Percentiles rank a stretch among this genome's conserved stretches.
Evolutionary conservation across 2,329 filamentous ascomycete species (phyloP).

Genomic region (Sporothrix globosa): DNA sequence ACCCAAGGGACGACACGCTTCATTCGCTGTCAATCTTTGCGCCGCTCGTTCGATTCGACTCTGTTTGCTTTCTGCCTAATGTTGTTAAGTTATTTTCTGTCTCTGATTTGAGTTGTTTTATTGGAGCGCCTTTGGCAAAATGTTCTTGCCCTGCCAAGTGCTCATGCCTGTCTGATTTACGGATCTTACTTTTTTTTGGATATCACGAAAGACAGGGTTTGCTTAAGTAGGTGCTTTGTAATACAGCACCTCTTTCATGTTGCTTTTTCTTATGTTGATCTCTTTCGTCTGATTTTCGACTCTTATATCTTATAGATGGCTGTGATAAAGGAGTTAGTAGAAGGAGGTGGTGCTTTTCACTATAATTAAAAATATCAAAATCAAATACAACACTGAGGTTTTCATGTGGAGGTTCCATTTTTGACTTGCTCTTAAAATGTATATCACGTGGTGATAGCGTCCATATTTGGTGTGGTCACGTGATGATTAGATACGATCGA

Average conservation of each 20-base stretch:
- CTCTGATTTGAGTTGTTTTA: background rate
- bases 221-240: constrained; percentile 8
- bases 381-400: background rate
- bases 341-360: background rate
- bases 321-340: constrained; percentile 25
- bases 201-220: constrained; percentile 8
- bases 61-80: background rate
- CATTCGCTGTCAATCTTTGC: background rate
- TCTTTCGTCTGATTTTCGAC: background rate
- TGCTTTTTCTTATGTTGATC: background rate
- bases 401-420: no score
- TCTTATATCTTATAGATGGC: constrained; percentile 23
- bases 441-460: no score
- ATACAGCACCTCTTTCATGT: background rate
- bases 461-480: constrained; percentile 23
- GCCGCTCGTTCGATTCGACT: background rate
- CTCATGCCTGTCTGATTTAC: constrained; percentile 24
- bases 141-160: constrained; percentile 11
- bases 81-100: background rate
- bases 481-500: constrained; percentile 36
- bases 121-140: background rate
- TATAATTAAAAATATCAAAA: background rate
- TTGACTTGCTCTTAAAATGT: background rate
- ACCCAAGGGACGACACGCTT: background rate
- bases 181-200: background rate